Percentiles rank a stretch among this genome's conserved stretches.
Evolutionary conservation across 129 eudicot species (phyloP).

Genomic region (Saussurea involucrata): DNA sequence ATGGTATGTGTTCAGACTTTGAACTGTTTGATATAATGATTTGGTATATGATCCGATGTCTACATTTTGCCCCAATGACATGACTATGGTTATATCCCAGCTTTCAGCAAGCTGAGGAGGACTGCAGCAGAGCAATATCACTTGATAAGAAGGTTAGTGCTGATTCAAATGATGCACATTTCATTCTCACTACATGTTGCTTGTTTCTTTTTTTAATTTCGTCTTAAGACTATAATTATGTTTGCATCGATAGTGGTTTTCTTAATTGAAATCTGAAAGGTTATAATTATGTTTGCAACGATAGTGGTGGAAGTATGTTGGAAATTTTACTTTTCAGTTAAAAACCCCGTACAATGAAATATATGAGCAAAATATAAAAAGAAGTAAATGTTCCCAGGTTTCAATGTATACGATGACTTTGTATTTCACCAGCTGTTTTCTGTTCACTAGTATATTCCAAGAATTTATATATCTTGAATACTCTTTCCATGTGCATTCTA

Average conservation of each 20-base stretch:
- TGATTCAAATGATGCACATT: conserved; percentile 8
- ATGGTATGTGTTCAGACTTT: conserved; percentile 34
- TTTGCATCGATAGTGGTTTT: too few species aligned
- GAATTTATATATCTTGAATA: not conserved
- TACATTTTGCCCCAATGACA: conserved; percentile 12
- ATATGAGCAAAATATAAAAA: not conserved
- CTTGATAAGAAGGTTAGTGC: conserved; percentile 81
- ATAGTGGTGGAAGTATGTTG: not conserved
- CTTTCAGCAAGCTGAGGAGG: conserved; percentile 85
- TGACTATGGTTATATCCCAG: conserved; percentile 29
- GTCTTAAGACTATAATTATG: not conserved
- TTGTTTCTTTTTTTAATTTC: not conserved
- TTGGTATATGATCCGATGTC: not conserved
- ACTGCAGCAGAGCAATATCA: conserved; percentile 78
- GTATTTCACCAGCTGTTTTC: not conserved
- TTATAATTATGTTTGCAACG: not conserved
- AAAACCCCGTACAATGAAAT: too few species aligned
- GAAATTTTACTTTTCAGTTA: not conserved
- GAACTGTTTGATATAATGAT: not conserved
- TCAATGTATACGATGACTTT: not conserved
- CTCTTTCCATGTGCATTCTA: not conserved
- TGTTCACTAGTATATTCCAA: not conserved
- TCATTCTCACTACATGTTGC: not conserved
- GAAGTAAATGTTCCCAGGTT: not conserved
- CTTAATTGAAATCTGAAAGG: not conserved